Percentiles rank a stretch among this genome's conserved stretches.
Evolutionary conservation across 1,284 basidiomycete species (phyloP).

Genomic region (Rhodotorula glutinis): DNA sequence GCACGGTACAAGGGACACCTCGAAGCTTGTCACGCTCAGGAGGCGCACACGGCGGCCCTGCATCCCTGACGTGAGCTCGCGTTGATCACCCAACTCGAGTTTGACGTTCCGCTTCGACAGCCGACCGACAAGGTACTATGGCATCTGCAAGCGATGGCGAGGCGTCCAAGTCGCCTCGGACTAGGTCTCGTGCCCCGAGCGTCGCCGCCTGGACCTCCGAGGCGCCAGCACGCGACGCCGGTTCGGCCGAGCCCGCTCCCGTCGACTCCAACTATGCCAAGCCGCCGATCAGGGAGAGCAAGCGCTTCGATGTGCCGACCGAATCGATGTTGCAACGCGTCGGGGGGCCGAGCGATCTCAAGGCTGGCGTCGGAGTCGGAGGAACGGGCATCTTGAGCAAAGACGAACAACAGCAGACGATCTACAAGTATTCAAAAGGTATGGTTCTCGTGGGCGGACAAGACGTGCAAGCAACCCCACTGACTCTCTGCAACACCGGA

Average conservation of each 20-base stretch:
- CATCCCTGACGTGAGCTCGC: too few relatives aligned
- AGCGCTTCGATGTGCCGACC: conserved; percentile 2
- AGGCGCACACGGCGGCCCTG: too few relatives aligned
- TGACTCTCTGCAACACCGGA: too few relatives aligned
- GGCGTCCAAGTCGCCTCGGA: background rate
- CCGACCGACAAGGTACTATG: too few relatives aligned
- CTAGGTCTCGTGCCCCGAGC: background rate
- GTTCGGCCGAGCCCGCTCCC: background rate
- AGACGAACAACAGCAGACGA: conserved; percentile 32
- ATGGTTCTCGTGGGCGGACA: background rate
- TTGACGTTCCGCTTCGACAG: too few relatives aligned
- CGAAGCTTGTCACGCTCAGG: too few relatives aligned
- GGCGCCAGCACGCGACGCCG: background rate
- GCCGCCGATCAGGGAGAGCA: background rate
- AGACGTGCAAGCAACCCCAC: background rate
- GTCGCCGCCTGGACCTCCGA: background rate
- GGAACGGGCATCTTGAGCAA: conserved; percentile 2
- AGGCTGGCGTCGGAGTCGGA: conserved; percentile 37
- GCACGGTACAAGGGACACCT: too few relatives aligned
- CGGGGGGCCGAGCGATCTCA: conserved; percentile 38
- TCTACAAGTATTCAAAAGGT: conserved; percentile 42
- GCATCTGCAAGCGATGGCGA: too few relatives aligned
- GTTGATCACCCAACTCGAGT: too few relatives aligned
- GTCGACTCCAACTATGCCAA: background rate
- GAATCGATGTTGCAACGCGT: conserved; percentile 31